Conservation (phyloP, 2,329 filamentous ascomycete genomes). For the Clarireedia homoeocarpa region DNA sequence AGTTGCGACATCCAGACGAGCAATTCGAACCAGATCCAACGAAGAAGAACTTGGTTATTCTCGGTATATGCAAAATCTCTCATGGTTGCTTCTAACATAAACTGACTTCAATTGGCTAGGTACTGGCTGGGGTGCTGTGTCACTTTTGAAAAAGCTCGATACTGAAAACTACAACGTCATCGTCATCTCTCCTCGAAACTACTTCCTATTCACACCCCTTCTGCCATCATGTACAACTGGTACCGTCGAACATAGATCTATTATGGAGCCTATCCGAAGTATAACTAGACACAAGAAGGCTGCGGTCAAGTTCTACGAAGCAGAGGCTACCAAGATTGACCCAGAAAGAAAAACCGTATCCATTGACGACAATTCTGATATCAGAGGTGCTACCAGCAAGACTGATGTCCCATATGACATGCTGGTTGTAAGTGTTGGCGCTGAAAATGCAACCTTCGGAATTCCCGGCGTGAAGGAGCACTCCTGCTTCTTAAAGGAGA, state of each 20-base stretch:
- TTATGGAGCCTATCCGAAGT: conserved; percentile 97
- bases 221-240: conserved; percentile 96
- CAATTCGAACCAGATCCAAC: conserved; percentile 71
- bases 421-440: conserved; percentile 93
- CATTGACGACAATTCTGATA: conserved; percentile 86
- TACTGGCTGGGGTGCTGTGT: conserved; percentile 93
- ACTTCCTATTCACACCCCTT: conserved; percentile 98
- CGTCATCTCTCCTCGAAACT: conserved; percentile 96
- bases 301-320: conserved; percentile 94
- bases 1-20: conserved; percentile 70
- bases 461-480: conserved; percentile 93
- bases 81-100: not conserved
- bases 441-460: conserved; percentile 97
- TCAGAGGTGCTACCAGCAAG: conserved; percentile 73
- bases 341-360: conserved; percentile 80
- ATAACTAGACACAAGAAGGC: conserved; percentile 94
- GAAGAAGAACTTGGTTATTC: conserved; percentile 95
- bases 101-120: conserved; percentile 43
- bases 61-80: conserved; percentile 53
- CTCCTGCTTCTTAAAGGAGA: conserved; percentile 98
- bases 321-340: conserved; percentile 92
- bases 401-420: conserved; percentile 96
- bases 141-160: conserved; percentile 95
- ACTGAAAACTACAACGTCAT: conserved; percentile 99
- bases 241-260: conserved; percentile 96